Evolutionary conservation across 257 asterid genomes (phyloP).

Genomic region (Agastache rugosa): DNA sequence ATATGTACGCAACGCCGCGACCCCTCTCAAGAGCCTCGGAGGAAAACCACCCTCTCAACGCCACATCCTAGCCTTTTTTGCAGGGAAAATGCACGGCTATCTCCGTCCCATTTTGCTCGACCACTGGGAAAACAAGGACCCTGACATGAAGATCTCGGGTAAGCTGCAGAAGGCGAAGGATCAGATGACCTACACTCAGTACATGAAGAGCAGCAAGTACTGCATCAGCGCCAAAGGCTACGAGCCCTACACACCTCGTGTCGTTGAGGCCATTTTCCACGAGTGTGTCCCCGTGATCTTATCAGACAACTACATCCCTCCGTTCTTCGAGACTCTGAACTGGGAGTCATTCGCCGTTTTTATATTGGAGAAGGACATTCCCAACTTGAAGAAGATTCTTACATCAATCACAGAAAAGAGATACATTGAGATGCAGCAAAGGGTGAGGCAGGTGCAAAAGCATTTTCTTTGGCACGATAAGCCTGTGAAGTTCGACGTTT

Average conservation of each 20-base stretch:
- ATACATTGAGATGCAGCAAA: slow-evolving; percentile 60
- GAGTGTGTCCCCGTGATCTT: slow-evolving; percentile 83
- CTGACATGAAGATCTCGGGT: slow-evolving; percentile 68
- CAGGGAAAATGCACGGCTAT: slow-evolving; percentile 80
- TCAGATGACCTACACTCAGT: slow-evolving; percentile 44
- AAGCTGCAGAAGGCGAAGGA: slow-evolving; percentile 37
- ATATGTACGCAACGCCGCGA: slow-evolving; percentile 38
- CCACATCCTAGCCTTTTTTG: slow-evolving; percentile 70
- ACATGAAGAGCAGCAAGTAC: slow-evolving; percentile 82
- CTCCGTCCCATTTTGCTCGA: slow-evolving; percentile 66
- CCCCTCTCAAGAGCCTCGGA: slow-evolving; percentile 49
- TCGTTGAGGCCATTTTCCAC: slow-evolving; percentile 71
- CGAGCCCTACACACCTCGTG: slow-evolving; percentile 76
- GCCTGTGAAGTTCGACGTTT: slow-evolving; percentile 62
- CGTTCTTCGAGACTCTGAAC: slow-evolving; percentile 70
- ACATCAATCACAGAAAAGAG: slow-evolving; percentile 55
- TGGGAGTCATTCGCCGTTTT: slow-evolving; percentile 82
- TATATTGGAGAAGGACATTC: slow-evolving; percentile 71
- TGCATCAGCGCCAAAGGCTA: slow-evolving; percentile 82
- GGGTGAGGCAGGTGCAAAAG: slow-evolving; percentile 64
- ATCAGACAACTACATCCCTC: slow-evolving; percentile 77
- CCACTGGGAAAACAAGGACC: slow-evolving; percentile 74
- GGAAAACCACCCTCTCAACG: slow-evolving; percentile 68
- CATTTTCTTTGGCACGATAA: slow-evolving; percentile 73
- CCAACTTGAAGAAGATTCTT: slow-evolving; percentile 70